Conservation (phyloP, 805 yeast genomes). For the Yamadazyma endophytica region DNA sequence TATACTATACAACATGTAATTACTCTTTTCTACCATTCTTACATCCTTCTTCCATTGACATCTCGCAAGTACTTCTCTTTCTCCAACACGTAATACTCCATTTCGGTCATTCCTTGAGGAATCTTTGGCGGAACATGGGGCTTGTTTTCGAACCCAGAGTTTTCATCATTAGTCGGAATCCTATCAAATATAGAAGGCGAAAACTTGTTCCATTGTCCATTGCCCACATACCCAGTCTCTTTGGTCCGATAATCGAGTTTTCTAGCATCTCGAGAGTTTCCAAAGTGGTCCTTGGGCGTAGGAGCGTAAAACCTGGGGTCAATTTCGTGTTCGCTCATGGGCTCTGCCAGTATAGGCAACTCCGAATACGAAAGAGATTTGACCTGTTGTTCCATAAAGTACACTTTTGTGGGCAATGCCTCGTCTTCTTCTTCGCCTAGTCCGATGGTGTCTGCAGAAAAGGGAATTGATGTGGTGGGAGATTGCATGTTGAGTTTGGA, state of each 20-base stretch:
- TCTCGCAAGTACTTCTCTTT: conserved; percentile 36
- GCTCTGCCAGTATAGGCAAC: conserved; percentile 17
- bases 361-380: conserved; percentile 23
- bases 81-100: conserved; percentile 39
- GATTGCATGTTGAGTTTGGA: conserved; percentile 5
- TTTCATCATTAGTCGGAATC: conserved; percentile 16
- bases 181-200: conserved; percentile 35
- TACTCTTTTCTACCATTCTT: no score
- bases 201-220: conserved; percentile 29
- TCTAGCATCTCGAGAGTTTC: conserved; percentile 17
- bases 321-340: conserved; percentile 23
- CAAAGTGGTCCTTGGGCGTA: conserved; percentile 41
- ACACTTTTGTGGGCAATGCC: conserved; percentile 31
- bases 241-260: conserved; percentile 24
- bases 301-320: conserved; percentile 43
- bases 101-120: conserved; percentile 38
- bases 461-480: conserved; percentile 25
- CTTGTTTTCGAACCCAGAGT: conserved; percentile 22
- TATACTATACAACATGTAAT: neutral
- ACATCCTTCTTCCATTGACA: conserved; percentile 30
- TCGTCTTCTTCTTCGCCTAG: conserved; percentile 22
- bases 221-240: conserved; percentile 39
- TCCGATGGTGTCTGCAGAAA: conserved; percentile 41
- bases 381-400: conserved; percentile 30
- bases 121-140: conserved; percentile 43